Percentiles rank a stretch among this genome's conserved stretches.
These are phyloP conservation scores for Verticillium alfalfae DNA, from an alignment of 2,329 filamentous ascomycete species.

Conservation along the genomic window DNA sequence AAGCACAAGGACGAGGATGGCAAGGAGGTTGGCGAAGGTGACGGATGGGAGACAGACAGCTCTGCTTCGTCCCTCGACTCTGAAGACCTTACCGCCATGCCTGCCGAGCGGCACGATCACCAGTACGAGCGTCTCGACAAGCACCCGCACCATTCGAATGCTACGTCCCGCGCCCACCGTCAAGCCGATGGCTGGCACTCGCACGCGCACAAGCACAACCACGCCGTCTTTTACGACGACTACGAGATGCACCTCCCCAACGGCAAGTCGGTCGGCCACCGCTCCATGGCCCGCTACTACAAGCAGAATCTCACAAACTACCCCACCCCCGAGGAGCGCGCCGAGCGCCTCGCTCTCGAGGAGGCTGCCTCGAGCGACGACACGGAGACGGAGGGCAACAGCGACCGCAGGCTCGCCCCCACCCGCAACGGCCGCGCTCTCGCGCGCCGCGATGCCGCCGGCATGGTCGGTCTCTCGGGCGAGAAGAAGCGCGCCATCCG, in stretches of 20 bases:
- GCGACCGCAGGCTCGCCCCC: conserved; percentile 22
- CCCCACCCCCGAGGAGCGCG: conserved; percentile 71
- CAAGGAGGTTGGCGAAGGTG: conserved; percentile 48
- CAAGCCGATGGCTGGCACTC: conserved; percentile 76
- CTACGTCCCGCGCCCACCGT: conserved; percentile 66
- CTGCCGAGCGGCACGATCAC: conserved; percentile 65
- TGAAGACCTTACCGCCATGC: conserved; percentile 74
- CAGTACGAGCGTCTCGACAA: conserved; percentile 68
- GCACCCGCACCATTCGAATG: conserved; percentile 69
- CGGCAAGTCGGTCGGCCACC: conserved; percentile 83
- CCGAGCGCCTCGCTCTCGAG: conserved; percentile 60
- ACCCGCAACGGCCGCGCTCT: conserved; percentile 45
- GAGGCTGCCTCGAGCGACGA: conserved; percentile 22
- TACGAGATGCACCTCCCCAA: conserved; percentile 90
- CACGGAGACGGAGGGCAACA: conserved; percentile 27
- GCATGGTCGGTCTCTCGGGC: conserved; percentile 74
- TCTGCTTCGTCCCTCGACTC: conserved; percentile 85
- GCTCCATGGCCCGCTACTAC: conserved; percentile 82
- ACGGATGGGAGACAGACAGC: conserved; percentile 94
- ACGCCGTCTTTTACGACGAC: conserved; percentile 83
- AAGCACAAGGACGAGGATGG: conserved; percentile 47
- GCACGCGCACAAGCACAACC: conserved; percentile 68
- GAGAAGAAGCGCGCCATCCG: conserved; percentile 65
- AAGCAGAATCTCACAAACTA: conserved; percentile 87
- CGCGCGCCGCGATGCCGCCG: conserved; percentile 64